phyloP scores from a whole-genome alignment of 2,329 filamentous ascomycete species.

The Emmonsiellopsis sp. region DNA sequence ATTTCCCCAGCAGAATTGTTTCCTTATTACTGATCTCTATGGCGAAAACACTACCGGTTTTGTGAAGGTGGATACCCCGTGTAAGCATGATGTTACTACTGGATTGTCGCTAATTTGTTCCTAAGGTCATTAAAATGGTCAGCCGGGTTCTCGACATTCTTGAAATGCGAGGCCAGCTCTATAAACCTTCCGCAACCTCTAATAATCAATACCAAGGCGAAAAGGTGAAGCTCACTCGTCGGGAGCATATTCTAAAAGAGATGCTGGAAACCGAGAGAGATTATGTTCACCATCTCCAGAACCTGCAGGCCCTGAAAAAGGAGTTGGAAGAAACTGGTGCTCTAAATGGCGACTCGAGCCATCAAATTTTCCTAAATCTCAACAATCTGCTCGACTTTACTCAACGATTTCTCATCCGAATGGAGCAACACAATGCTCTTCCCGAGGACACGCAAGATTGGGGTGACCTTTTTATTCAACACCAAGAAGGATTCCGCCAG shows the following conservation, averaged over 20 bases:
- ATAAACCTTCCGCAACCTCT: constrained; percentile 45
- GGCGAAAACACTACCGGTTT: constrained; percentile 94
- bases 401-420: constrained; percentile 84
- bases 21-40: constrained; percentile 84
- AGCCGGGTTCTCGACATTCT: constrained; percentile 85
- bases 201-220: constrained; percentile 42
- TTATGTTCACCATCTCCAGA: constrained; percentile 94
- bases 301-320: constrained; percentile 85
- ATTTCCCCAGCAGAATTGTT: constrained; percentile 72
- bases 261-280: constrained; percentile 92
- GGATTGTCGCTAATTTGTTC: neutral
- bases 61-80: constrained; percentile 58
- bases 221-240: constrained; percentile 54
- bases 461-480: constrained; percentile 81
- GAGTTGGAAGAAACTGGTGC: constrained; percentile 78
- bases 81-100: neutral
- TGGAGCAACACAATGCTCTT: constrained; percentile 89
- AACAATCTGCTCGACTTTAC: constrained; percentile 94
- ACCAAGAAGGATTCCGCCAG: constrained; percentile 80
- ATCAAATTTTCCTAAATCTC: constrained; percentile 94
- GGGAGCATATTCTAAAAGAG: constrained; percentile 85
- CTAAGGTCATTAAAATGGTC: constrained; percentile 75
- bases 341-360: constrained; percentile 79
- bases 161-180: constrained; percentile 68
- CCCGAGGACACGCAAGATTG: constrained; percentile 72